These are phyloP conservation scores for Colletotrichum euphorbiae DNA, from an alignment of 2,329 filamentous ascomycete genomes.

Conservation along the genomic window DNA sequence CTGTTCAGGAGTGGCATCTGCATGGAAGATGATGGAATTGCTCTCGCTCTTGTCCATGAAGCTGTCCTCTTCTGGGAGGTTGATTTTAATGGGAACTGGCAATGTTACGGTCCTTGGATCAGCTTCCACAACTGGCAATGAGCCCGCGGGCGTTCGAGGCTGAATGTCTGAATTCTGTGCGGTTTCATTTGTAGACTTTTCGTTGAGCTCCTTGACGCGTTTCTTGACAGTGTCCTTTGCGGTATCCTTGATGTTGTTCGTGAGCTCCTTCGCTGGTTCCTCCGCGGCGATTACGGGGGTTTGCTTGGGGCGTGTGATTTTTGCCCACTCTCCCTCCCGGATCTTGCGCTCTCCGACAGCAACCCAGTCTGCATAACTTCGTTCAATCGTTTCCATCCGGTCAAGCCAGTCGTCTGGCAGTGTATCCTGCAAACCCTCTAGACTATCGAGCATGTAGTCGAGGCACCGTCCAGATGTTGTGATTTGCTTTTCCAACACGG, in stretches of 20 bases:
- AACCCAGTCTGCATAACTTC: conserved; percentile 83
- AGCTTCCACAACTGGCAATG: conserved; percentile 20
- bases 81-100: conserved; percentile 31
- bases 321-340: conserved; percentile 71
- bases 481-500: conserved; percentile 76
- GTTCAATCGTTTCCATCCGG: conserved; percentile 83
- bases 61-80: conserved; percentile 16
- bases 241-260: neutral
- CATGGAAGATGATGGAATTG: neutral
- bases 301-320: conserved; percentile 15
- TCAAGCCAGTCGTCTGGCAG: conserved; percentile 91
- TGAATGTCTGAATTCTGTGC: neutral
- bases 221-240: neutral
- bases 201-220: neutral
- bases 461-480: conserved; percentile 76
- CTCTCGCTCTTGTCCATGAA: neutral
- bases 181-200: neutral
- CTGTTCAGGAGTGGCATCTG: conserved; percentile 22
- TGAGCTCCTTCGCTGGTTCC: neutral
- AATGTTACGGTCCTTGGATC: conserved; percentile 3
- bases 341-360: conserved; percentile 80
- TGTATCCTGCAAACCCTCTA: conserved; percentile 87
- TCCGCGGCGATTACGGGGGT: conserved; percentile 40
- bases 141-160: neutral
- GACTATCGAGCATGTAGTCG: conserved; percentile 86